phyloP scores from a whole-genome alignment of 2,329 filamentous ascomycete genomes.

The Trichoderma aggressivum region DNA sequence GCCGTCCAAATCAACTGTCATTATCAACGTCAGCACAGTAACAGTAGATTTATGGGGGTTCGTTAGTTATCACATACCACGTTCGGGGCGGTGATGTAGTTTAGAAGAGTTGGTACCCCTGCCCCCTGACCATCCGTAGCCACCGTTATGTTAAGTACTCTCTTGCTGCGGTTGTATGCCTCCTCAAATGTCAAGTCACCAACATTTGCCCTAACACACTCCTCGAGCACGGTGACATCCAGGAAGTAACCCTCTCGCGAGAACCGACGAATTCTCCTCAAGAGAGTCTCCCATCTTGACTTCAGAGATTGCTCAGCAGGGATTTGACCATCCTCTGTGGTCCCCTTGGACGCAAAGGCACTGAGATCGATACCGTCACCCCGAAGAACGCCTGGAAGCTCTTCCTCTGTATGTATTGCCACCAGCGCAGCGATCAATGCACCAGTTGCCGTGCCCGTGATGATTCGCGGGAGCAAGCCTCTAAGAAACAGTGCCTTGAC shows the following conservation, averaged over 20 bases:
- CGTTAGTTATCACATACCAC: conserved; percentile 60
- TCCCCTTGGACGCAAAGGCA: conserved; percentile 59
- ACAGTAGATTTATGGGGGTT: neutral
- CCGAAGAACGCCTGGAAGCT: conserved; percentile 71
- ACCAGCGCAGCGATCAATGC: conserved; percentile 87
- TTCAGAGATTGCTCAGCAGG: conserved; percentile 38
- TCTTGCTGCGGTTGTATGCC: conserved; percentile 79
- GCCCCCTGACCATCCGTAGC: conserved; percentile 69
- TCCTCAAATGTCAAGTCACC: conserved; percentile 92
- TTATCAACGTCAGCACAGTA: conserved; percentile 16
- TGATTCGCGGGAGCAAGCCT: conserved; percentile 80
- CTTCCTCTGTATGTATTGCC: conserved; percentile 80
- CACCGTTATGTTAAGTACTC: conserved; percentile 88
- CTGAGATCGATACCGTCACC: conserved; percentile 79
- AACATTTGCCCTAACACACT: conserved; percentile 79
- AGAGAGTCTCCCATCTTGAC: conserved; percentile 55
- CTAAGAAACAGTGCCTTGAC: conserved; percentile 81
- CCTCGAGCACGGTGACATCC: conserved; percentile 76
- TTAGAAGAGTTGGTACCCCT: conserved; percentile 79
- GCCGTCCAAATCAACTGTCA: conserved; percentile 73
- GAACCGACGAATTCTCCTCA: conserved; percentile 66
- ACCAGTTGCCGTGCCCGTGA: conserved; percentile 86
- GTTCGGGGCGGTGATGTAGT: conserved; percentile 90
- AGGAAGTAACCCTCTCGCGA: conserved; percentile 76
- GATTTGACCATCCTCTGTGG: conserved; percentile 30